Evolutionary conservation across 805 yeast species (phyloP).

Genomic region (Candida chauliodis): DNA sequence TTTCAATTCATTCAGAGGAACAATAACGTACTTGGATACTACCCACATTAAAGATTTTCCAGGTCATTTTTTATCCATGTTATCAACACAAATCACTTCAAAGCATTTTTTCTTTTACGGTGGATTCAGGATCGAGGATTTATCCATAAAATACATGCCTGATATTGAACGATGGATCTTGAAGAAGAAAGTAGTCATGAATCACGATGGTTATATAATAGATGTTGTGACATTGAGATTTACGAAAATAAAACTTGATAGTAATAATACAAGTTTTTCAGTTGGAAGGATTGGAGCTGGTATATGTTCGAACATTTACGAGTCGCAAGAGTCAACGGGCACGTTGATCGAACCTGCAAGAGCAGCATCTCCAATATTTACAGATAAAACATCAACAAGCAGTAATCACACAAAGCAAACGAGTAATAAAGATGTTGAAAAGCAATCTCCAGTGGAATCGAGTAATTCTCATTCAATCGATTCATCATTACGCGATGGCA

Average conservation of each 20-base stretch:
- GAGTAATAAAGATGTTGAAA: background rate
- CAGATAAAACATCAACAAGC: conserved; percentile 1
- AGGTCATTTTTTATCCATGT: conserved; percentile 47
- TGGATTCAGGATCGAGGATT: conserved; percentile 49
- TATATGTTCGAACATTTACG: conserved; percentile 23
- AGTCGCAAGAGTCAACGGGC: conserved; percentile 3
- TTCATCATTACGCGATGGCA: background rate
- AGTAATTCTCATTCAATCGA: background rate
- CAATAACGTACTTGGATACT: conserved; percentile 26
- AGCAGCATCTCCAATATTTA: conserved; percentile 2
- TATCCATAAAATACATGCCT: conserved; percentile 19
- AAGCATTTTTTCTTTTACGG: conserved; percentile 63
- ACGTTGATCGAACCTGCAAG: background rate
- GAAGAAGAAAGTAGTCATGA: conserved; percentile 44
- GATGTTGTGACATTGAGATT: conserved; percentile 51
- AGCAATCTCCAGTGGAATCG: background rate
- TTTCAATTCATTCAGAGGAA: conserved; percentile 30
- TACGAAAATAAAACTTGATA: conserved; percentile 34
- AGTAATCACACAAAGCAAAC: background rate
- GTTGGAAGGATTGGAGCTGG: conserved; percentile 33
- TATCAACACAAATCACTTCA: conserved; percentile 48
- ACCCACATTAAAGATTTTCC: conserved; percentile 31
- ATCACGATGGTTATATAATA: conserved; percentile 55
- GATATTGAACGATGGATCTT: conserved; percentile 32
- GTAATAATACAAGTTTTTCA: conserved; percentile 14